Evolutionary conservation across 768 basidiomycete species (phyloP).

Genomic region (Coprinopsis strossmayeri): DNA sequence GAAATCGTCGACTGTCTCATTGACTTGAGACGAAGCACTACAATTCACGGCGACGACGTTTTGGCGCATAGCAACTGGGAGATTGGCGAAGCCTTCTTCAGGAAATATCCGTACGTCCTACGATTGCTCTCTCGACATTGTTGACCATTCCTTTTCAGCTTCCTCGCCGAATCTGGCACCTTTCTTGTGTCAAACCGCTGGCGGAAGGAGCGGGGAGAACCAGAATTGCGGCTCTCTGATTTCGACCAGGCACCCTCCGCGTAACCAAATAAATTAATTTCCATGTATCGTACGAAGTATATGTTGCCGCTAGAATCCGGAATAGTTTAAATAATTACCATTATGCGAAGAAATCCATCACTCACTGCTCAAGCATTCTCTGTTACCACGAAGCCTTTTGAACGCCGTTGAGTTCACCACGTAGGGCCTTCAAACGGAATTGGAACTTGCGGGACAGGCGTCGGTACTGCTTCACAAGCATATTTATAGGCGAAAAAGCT

Average conservation of each 20-base stretch:
- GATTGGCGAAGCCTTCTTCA: constrained; percentile 74
- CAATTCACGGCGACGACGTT: constrained; percentile 86
- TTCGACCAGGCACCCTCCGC: constrained; percentile 5
- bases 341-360: too few species aligned
- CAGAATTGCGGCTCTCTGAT: constrained; percentile 55
- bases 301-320: too few species aligned
- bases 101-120: constrained; percentile 65
- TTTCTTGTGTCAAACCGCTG: constrained; percentile 77
- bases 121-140: background rate
- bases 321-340: too few species aligned
- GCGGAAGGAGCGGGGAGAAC: constrained; percentile 77
- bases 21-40: constrained; percentile 62
- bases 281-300: background rate
- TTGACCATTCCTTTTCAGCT: constrained; percentile 36
- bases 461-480: background rate
- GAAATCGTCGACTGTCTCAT: constrained; percentile 76
- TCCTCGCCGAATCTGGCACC: constrained; percentile 69
- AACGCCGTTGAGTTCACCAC: constrained; percentile 81
- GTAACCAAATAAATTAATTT: background rate
- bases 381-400: constrained; percentile 91
- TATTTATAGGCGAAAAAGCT: constrained; percentile 9
- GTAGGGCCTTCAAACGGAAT: constrained; percentile 80
- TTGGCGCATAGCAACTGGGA: constrained; percentile 91
- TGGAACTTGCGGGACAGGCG: constrained; percentile 53
- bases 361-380: too few species aligned